Conservation (phyloP, 2,329 filamentous ascomycete species). For the Geosmithia morbida region DNA sequence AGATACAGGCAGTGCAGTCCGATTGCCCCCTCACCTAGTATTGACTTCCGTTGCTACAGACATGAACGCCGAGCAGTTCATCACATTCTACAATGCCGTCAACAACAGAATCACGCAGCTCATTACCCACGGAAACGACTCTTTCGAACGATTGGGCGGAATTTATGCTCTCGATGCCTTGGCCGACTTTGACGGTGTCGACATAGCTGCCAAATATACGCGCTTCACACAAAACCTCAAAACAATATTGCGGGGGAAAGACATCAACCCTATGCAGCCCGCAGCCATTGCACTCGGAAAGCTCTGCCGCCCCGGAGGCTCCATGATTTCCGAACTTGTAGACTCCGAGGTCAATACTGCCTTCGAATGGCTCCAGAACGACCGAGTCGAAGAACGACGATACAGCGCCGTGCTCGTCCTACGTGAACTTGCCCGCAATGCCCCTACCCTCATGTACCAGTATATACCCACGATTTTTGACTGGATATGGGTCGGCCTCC, state of each 20-base stretch:
- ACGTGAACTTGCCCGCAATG: constrained; percentile 80
- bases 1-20: not conserved
- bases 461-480: constrained; percentile 94
- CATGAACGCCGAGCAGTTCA: constrained; percentile 66
- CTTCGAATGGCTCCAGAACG: constrained; percentile 91
- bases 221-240: constrained; percentile 86
- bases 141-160: constrained; percentile 78
- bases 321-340: constrained; percentile 86
- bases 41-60: constrained; percentile 30
- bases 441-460: constrained; percentile 87
- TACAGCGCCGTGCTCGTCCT: constrained; percentile 89
- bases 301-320: constrained; percentile 82
- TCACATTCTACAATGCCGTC: constrained; percentile 38
- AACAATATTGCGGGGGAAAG: constrained; percentile 76
- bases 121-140: constrained; percentile 74
- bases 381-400: constrained; percentile 80
- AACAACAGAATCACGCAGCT: constrained; percentile 46
- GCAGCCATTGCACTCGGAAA: constrained; percentile 82
- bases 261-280: constrained; percentile 78
- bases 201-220: constrained; percentile 84
- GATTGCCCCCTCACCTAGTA: not conserved
- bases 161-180: constrained; percentile 84
- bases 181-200: constrained; percentile 92
- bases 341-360: constrained; percentile 95
- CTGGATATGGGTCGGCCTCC: constrained; percentile 86